Conservation (phyloP, 225 moss, liverwort and hornwort genomes). For the Pleurozium schreberi region DNA sequence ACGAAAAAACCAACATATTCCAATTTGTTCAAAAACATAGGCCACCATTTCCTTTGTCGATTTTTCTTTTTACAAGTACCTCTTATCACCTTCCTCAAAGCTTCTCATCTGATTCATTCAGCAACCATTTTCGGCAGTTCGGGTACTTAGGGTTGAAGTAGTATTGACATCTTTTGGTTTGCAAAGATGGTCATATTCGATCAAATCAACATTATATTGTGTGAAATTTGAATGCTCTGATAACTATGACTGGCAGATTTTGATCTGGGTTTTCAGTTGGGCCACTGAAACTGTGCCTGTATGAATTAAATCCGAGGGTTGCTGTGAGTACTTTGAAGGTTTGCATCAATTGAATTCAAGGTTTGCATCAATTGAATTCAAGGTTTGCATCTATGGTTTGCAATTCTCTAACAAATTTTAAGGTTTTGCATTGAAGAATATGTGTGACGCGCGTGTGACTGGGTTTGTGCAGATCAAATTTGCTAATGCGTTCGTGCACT, state of each 20-base stretch:
- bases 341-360: too few relatives aligned
- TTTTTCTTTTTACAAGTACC: background rate
- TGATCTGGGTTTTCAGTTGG: background rate
- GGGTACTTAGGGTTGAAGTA: background rate
- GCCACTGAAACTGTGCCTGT: background rate
- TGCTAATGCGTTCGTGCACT: slow-evolving; percentile 22
- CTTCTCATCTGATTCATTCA: background rate
- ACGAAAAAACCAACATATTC: background rate
- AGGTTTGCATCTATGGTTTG: background rate
- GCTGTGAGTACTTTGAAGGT: background rate
- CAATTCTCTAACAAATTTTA: too few relatives aligned
- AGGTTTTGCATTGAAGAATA: background rate
- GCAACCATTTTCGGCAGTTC: background rate
- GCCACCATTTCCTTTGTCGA: background rate
- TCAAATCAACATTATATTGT: background rate
- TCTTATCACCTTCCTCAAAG: background rate
- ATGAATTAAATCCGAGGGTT: background rate
- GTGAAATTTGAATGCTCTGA: background rate
- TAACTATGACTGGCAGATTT: background rate
- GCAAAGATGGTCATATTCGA: background rate
- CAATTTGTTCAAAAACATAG: background rate
- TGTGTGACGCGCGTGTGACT: background rate
- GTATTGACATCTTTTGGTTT: background rate
- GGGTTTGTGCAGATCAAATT: slow-evolving; percentile 22
- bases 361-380: background rate